These are phyloP conservation scores for Carallia pectinifolia DNA, from an alignment of 345 rosid genomes.

Conservation along the genomic window DNA sequence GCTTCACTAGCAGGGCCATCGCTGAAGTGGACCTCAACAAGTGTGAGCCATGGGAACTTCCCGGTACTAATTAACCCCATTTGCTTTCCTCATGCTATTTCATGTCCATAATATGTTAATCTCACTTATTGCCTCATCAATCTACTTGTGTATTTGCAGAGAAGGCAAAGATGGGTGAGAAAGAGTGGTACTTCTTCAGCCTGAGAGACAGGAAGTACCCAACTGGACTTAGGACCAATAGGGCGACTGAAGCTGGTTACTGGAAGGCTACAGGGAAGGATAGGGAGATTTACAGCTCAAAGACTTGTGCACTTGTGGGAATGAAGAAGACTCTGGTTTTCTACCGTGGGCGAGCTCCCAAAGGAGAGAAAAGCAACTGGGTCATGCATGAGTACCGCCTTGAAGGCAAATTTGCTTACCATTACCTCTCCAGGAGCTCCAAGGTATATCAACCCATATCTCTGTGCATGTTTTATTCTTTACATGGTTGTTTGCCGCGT, in stretches of 20 bases:
- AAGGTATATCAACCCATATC: constrained; percentile 41
- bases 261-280: constrained; percentile 99
- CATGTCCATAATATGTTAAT: background rate
- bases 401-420: constrained; percentile 89
- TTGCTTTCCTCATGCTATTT: background rate
- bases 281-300: constrained; percentile 81
- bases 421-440: constrained; percentile 63
- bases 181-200: constrained; percentile 93
- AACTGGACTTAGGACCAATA: constrained; percentile 86
- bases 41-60: constrained; percentile 98
- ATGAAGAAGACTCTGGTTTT: constrained; percentile 96
- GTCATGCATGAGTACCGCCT: constrained; percentile 98
- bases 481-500: too few species aligned
- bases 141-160: constrained; percentile 33
- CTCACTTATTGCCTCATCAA: background rate
- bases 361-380: constrained; percentile 92
- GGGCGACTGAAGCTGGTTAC: constrained; percentile 96
- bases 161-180: constrained; percentile 94
- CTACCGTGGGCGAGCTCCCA: constrained; percentile 88
- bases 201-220: constrained; percentile 88
- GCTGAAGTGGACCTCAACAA: constrained; percentile 93
- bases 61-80: constrained; percentile 41
- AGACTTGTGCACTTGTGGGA: constrained; percentile 76
- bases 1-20: constrained; percentile 70
- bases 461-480: too few species aligned